A percentile compares a stretch with the other conserved stretches of the same genome.
Conservation (phyloP, 1,284 basidiomycete genomes). For the Phellinidium pouzarii region DNA sequence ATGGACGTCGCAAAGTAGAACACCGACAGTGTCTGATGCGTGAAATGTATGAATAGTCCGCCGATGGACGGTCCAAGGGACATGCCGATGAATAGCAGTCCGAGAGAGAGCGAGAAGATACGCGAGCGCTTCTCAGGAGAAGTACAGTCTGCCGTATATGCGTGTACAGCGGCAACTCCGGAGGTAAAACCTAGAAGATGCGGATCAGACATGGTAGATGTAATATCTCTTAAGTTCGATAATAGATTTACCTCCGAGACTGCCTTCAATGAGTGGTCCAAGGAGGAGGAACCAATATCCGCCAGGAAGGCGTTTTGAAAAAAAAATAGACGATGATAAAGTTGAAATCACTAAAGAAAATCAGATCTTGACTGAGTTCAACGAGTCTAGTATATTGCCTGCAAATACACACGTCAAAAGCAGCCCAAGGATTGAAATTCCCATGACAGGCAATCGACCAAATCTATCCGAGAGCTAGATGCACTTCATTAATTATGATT, state of each 20-base stretch:
- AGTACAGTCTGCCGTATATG: conserved; percentile 58
- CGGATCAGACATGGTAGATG: background rate
- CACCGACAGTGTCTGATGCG: conserved; percentile 53
- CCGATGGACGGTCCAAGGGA: conserved; percentile 72
- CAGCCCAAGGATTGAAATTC: conserved; percentile 56
- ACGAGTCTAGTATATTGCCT: background rate
- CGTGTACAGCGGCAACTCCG: conserved; percentile 46
- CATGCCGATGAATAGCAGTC: conserved; percentile 59
- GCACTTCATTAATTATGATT: background rate
- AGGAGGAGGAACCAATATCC: conserved; percentile 81
- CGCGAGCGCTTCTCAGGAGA: conserved; percentile 49
- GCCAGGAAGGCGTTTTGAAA: conserved; percentile 57
- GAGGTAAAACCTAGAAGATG: conserved; percentile 35
- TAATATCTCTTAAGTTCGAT: background rate
- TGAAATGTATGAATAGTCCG: conserved; percentile 53
- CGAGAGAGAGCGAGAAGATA: conserved; percentile 55
- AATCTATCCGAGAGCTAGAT: conserved; percentile 68
- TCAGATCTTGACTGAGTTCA: conserved; percentile 1
- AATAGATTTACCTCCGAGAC: conserved; percentile 59
- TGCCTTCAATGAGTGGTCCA: conserved; percentile 69
- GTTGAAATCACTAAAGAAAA: conserved; percentile 42
- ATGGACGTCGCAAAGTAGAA: conserved; percentile 58
- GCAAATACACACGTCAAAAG: conserved; percentile 40
- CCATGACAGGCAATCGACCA: conserved; percentile 67
- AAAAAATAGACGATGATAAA: conserved; percentile 63